Base-by-base conservation (phyloP, 1,284 basidiomycete genomes). In the Cutaneotrichosporon cavernicola region DNA sequence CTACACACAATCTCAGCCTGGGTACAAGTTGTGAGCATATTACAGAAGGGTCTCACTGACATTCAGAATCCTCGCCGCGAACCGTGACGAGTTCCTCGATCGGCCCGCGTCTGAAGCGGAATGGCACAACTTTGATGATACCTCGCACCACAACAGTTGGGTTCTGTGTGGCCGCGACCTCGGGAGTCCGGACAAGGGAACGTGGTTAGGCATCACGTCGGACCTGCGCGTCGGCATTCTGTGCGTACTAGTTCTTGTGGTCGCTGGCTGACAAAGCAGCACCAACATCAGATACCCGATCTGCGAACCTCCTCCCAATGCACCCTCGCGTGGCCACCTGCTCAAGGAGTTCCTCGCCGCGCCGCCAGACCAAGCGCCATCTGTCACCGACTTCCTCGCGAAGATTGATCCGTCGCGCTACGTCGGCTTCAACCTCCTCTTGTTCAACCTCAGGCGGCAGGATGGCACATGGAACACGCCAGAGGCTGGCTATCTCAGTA, bases 341-440 rank as follows among this genome's bases (percentile, higher is more conserved):
- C 72, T 80, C 34, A 74, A 72, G 47, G 26, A 63, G 2, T 76
- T 72, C 63, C 70, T 77, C 11, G 62, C 67, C 5, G 63, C 70
- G 11, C 34, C 69, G 7, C 70, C 72, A 2, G 16, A 55, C 2
- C 8, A 62, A 16, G 21, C 56, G 16, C 49, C 55, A 9, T 34
- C 34, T 7, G 63, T 75, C 7, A 47, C 67, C 9, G 64, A 65
- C 1, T 76, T 72, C 46, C 67, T 78, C n/a, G n/a, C 58, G 5
- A 40, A 64, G 1, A 64, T 70, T 30, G 52, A 62, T 3, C 60
- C 69, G 6, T 69, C 66, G 1, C 50, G 67, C 1, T 80, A 79
- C 60, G 75, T 75, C 32, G 78, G 79, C 1, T 80, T 79, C 75
- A 81, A 81, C 64, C 70, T 81, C n/a, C 66, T 80, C 0, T 56